A percentile compares a stretch with the other conserved stretches of the same genome.
These are phyloP conservation scores for Anthracocystis walkeri DNA, from an alignment of 1,284 basidiomycete genomes.

Conservation along the genomic window DNA sequence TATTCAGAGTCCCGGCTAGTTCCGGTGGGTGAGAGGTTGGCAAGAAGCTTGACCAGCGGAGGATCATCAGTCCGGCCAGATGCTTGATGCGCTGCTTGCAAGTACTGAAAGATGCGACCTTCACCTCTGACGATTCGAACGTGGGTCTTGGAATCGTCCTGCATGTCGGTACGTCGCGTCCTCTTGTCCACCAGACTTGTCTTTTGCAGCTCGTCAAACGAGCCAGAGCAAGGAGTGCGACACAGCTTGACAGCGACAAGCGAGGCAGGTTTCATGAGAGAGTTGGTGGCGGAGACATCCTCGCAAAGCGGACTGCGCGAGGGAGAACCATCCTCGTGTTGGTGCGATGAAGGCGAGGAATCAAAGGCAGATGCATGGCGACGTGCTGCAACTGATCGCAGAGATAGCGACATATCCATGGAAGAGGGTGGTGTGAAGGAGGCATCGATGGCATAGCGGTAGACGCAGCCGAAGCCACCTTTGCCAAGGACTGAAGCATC, in stretches of 20 bases:
- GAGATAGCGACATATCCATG: slow-evolving; percentile 31
- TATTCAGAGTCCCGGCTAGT: slow-evolving; percentile 2
- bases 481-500: slow-evolving; percentile 45
- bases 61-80: slow-evolving; percentile 22
- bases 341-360: slow-evolving; percentile 1
- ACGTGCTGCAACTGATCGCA: slow-evolving; percentile 11
- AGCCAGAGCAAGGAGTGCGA: slow-evolving; percentile 57
- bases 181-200: slow-evolving; percentile 45
- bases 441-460: slow-evolving; percentile 46
- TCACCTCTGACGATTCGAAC: slow-evolving; percentile 59
- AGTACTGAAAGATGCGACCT: slow-evolving; percentile 55
- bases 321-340: neutral
- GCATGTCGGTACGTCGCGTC: slow-evolving; percentile 35
- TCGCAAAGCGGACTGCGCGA: neutral
- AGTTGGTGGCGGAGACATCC: neutral
- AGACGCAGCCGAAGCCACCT: slow-evolving; percentile 55
- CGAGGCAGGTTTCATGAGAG: slow-evolving; percentile 24
- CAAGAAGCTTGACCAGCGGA: slow-evolving; percentile 49
- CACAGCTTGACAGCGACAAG: slow-evolving; percentile 62
- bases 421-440: slow-evolving; percentile 49
- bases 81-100: slow-evolving; percentile 42
- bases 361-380: slow-evolving; percentile 15
- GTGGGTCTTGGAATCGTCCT: slow-evolving; percentile 39
- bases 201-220: slow-evolving; percentile 61
- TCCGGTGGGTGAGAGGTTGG: slow-evolving; percentile 37